Base-by-base conservation (phyloP, 23 red algal species). In the Gracilaria vermiculophylla region DNA sequence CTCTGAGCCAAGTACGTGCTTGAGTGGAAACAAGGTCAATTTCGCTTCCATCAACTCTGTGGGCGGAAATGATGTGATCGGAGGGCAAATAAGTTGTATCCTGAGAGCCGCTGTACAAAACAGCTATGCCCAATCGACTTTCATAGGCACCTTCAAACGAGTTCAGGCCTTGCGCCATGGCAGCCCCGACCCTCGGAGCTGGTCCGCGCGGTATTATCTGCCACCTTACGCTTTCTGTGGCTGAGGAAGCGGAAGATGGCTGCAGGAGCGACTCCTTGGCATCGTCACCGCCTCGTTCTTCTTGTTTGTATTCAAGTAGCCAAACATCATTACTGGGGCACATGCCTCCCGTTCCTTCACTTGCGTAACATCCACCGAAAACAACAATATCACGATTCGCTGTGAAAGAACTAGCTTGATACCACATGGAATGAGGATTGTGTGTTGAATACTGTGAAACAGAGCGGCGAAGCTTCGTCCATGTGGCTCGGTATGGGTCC, bases 331-430 rank as follows among this genome's bases (percentile, higher is more conserved):
- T 39, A 39, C 44, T 85, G 25, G 81, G 81, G 55, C 81, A 85
- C 53, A 85, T 34, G 4, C 81, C 81, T 34, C 81, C 81, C 12
- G 47, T 69, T 32, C 34, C 19, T 32, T 53, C 60, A 51, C 58
- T 69, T 1, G 81, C 81, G 17, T 85, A 85, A 85, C 81, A 85
- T 31, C 81, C 81, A 51, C 81, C 81, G 50, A 85, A 85, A 33
- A 85, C 64, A 31, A 85, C 81, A 19, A 85, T 24, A 51, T 85
- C 81, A 35, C 81, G 60, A 25, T 62, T 66, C 27, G 58, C 48
- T 28, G 81, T 85, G 50, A 85, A 85, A 32, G 81, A 55, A 53
- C 43, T 71, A 13, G 61, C 62, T 43, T 69, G 58, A 62, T 69
- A 52, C 42, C 58, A 65, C 57, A 69, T 41, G 0, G 81, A 49